Evolutionary conservation across 768 basidiomycete genomes (phyloP).

Genomic region (Sistotremastrum suecicum): DNA sequence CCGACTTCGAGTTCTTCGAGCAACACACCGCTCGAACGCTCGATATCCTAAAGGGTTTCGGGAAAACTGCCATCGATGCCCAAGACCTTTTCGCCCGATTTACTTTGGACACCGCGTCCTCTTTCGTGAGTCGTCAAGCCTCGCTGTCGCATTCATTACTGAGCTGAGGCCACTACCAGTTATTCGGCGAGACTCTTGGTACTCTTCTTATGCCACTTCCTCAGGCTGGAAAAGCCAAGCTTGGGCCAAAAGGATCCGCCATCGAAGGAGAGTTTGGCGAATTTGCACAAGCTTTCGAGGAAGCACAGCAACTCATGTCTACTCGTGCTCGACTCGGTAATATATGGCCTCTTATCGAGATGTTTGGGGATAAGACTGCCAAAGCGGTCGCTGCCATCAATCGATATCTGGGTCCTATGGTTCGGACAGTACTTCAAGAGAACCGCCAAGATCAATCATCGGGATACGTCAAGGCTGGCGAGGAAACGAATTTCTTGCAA

Average conservation of each 20-base stretch:
- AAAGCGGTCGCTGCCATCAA: slow-evolving; percentile 22
- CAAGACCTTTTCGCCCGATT: slow-evolving; percentile 62
- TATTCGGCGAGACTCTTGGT: slow-evolving; percentile 52
- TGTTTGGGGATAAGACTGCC: slow-evolving; percentile 24
- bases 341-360: slow-evolving; percentile 30
- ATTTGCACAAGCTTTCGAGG: slow-evolving; percentile 31
- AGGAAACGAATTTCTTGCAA: too few species aligned
- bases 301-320: slow-evolving; percentile 22
- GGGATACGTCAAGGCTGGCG: too few species aligned
- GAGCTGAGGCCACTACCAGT: too few species aligned
- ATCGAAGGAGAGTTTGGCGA: slow-evolving; percentile 48
- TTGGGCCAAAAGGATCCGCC: slow-evolving; percentile 46
- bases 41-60: slow-evolving; percentile 2
- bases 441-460: slow-evolving; percentile 12
- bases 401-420: slow-evolving; percentile 47
- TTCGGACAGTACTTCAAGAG: slow-evolving; percentile 34
- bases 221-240: slow-evolving; percentile 25
- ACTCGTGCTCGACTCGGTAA: slow-evolving; percentile 21
- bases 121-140: slow-evolving; percentile 33
- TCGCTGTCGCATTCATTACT: slow-evolving; percentile 36
- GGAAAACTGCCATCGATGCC: slow-evolving; percentile 24
- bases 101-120: slow-evolving; percentile 56
- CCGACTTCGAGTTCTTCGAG: slow-evolving; percentile 5
- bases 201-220: slow-evolving; percentile 45
- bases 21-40: slow-evolving; percentile 1